Base-by-base conservation (phyloP, 148 eudicot species). In the Cornus suecica region DNA sequence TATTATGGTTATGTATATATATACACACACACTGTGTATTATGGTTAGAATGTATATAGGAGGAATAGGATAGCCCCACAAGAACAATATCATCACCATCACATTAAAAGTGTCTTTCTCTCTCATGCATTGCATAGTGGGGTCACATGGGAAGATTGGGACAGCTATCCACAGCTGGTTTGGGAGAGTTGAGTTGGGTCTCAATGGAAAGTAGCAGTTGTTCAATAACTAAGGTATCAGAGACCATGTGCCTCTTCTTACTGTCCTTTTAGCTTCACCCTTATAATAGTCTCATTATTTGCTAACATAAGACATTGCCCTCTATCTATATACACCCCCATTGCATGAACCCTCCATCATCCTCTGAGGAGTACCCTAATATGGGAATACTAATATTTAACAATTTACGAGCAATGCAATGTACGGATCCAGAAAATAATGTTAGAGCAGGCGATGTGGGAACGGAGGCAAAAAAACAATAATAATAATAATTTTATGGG, bases 131-230 rank as follows among this genome's bases (percentile, higher is more conserved):
- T 42, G 76, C 45, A 67, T 60, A 73, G 85, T 80, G 77, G 87
- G 87, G 82, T 86, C 85, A 86, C 89, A 83, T 86, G 89, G 89
- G 79, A 41, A 65, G 84, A 84, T 80, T 80, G 79, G 80, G 84
- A 87, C 87, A 84, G 79, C 81, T 80, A 85, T 76, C 79, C 48
- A 83, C 90, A 87, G 81, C 84, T 80, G 81, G 74, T 58, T 37
- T 42, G 77, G 74, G 78, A 72, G 26, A 66, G 81, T 75, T 74
- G 72, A 74, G 79, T 63, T 77, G 58, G 86, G 87, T 80, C 71
- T 83, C 72, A 87, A 76, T 79, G 75, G 77, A 77, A 80, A 69
- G 66, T 74, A 64, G 78, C 74, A 70, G 34, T 71, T 23, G 70
- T 77, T 81, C 54, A 80, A 32, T 75, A 80, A 86, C 74, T 73